phyloP scores from a whole-genome alignment of 352 stramenopile species.

The Blastocystis sp. region DNA sequence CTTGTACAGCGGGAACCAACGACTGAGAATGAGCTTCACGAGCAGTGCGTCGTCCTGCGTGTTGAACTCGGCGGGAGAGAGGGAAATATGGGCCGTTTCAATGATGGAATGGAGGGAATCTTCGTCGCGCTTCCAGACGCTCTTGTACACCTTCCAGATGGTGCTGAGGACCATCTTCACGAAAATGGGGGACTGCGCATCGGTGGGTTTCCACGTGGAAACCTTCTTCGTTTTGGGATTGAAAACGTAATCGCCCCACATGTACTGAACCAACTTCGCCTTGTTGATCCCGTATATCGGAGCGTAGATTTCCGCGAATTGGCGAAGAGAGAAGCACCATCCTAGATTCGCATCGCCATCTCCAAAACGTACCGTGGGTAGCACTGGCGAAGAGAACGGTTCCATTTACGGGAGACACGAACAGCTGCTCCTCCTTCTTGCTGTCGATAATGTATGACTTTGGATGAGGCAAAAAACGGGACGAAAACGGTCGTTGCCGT shows the following conservation, averaged over 20 bases:
- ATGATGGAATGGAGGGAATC: neutral
- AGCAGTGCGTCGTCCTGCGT: constrained; percentile 9
- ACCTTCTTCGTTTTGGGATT: constrained; percentile 81
- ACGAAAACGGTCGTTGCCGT: constrained; percentile 31
- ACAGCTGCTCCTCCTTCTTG: constrained; percentile 74
- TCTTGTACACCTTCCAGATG: constrained; percentile 59
- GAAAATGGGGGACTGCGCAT: constrained; percentile 83
- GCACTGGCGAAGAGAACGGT: constrained; percentile 89
- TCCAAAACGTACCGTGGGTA: constrained; percentile 74
- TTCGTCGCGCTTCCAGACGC: constrained; percentile 52
- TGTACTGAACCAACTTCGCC: constrained; percentile 48
- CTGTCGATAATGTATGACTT: constrained; percentile 70
- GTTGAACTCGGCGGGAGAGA: constrained; percentile 17
- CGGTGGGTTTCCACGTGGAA: constrained; percentile 78
- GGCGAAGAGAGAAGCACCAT: constrained; percentile 85
- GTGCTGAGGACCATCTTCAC: constrained; percentile 81
- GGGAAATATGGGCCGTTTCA: neutral
- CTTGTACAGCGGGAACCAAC: constrained; percentile 62
- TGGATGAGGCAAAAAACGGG: neutral
- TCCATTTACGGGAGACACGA: constrained; percentile 82
- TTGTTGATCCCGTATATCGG: constrained; percentile 50
- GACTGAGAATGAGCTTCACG: constrained; percentile 53
- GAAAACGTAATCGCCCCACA: constrained; percentile 86
- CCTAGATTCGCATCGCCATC: constrained; percentile 67
- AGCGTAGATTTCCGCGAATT: constrained; percentile 78